Conservation (phyloP, 1,284 basidiomycete species). For the Papiliotrema fonsecae region DNA sequence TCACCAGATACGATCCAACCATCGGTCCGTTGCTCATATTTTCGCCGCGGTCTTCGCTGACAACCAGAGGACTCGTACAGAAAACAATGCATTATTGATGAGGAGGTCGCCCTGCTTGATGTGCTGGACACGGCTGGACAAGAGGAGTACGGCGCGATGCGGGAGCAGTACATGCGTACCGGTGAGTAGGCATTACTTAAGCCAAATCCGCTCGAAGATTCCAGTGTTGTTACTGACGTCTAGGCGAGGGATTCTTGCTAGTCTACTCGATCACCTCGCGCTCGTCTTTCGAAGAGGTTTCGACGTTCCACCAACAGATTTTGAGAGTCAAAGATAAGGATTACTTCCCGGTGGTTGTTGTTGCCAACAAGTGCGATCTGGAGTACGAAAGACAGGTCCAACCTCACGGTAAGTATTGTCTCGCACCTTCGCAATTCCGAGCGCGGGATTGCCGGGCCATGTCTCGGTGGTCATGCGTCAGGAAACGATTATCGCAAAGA, state of each 20-base stretch:
- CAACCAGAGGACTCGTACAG: conserved; percentile 74
- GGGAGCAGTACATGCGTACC: conserved; percentile 49
- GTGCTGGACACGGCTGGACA: conserved; percentile 98
- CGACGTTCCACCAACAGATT: conserved; percentile 97
- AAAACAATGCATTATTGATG: conserved; percentile 95
- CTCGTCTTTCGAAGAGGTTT: conserved; percentile 96
- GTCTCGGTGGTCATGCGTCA: background rate
- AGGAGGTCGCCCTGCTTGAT: conserved; percentile 94
- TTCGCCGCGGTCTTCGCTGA: conserved; percentile 5
- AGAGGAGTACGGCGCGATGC: conserved; percentile 81
- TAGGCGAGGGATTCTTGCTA: conserved; percentile 95
- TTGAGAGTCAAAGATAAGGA: conserved; percentile 96
- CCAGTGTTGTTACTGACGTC: conserved; percentile 49
- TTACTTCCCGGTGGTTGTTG: conserved; percentile 94
- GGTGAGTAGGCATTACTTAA: conserved; percentile 62
- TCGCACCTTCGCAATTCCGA: background rate
- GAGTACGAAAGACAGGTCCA: conserved; percentile 98
- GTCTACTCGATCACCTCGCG: conserved; percentile 99
- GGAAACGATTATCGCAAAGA: background rate
- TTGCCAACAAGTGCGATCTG: conserved; percentile 98
- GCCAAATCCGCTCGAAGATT: too few relatives aligned
- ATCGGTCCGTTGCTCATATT: conserved; percentile 55
- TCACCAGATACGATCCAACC: conserved; percentile 83
- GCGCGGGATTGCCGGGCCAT: background rate
- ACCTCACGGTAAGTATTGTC: conserved; percentile 68